Conservation (phyloP, 176 grass and related monocot genomes). For the Oryza brachyantha region DNA sequence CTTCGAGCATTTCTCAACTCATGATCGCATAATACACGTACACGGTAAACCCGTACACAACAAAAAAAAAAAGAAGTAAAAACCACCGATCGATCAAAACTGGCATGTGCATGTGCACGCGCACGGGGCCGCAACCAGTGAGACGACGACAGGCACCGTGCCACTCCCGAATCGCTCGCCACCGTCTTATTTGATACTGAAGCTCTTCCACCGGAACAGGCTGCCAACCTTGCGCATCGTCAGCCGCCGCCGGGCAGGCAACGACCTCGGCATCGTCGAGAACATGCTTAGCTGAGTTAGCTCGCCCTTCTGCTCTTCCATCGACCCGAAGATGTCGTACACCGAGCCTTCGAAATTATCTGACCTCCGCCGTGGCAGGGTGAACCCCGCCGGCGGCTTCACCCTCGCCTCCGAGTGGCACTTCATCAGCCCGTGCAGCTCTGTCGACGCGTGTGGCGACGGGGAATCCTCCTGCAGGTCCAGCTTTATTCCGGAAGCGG, state of each 20-base stretch:
- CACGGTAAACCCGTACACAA: no score
- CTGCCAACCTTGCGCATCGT: constrained; percentile 58
- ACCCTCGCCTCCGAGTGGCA: constrained; percentile 45
- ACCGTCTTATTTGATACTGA: constrained; percentile 49
- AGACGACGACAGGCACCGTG: background rate
- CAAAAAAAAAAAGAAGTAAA: background rate
- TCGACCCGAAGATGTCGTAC: constrained; percentile 58
- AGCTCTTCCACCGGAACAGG: constrained; percentile 73
- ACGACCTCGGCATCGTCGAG: constrained; percentile 35
- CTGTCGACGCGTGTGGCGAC: constrained; percentile 15
- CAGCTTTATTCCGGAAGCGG: background rate
- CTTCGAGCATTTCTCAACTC: no score
- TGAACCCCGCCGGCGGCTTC: constrained; percentile 30
- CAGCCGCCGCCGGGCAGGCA: constrained; percentile 31
- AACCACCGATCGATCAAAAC: background rate
- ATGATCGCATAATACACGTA: background rate
- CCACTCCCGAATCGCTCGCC: background rate
- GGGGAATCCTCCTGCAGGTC: constrained; percentile 31
- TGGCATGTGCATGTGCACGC: background rate
- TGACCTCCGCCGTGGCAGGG: constrained; percentile 44
- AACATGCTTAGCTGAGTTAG: constrained; percentile 28
- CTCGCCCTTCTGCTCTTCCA: constrained; percentile 37
- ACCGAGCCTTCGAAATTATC: constrained; percentile 55
- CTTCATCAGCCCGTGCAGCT: constrained; percentile 24
- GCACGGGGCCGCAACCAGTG: background rate